Percentiles rank a stretch among this genome's conserved stretches.
Conservation (phyloP, 2,329 filamentous ascomycete species). For the Colletotrichum australisinense region DNA sequence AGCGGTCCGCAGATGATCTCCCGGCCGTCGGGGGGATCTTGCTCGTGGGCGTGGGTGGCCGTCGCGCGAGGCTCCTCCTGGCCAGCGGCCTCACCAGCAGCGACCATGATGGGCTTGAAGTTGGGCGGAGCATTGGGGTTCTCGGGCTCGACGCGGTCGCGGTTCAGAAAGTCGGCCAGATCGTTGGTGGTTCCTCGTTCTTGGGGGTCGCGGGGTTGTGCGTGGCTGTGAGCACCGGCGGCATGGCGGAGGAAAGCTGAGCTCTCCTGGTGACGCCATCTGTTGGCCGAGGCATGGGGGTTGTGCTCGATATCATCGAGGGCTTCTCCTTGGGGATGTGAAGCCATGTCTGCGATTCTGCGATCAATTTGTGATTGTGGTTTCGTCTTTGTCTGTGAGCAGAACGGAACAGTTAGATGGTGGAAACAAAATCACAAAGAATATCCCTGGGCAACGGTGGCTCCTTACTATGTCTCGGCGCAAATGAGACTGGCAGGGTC, state of each 20-base stretch:
- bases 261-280: constrained; percentile 75
- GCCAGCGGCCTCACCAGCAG: constrained; percentile 49
- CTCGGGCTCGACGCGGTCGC: constrained; percentile 60
- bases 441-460: constrained; percentile 10
- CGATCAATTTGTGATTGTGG: constrained; percentile 44
- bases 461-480: constrained; percentile 34
- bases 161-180: constrained; percentile 68
- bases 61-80: constrained; percentile 36
- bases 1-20: constrained; percentile 79
- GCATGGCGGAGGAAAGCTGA: constrained; percentile 64
- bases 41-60: constrained; percentile 30
- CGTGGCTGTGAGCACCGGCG: constrained; percentile 39
- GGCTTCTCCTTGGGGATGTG: constrained; percentile 38
- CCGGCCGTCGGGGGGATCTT: constrained; percentile 55
- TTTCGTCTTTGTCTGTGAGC: constrained; percentile 8
- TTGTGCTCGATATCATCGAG: constrained; percentile 54
- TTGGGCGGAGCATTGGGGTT: constrained; percentile 45
- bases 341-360: constrained; percentile 36
- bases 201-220: constrained; percentile 54
- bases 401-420: constrained; percentile 13
- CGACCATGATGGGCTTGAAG: constrained; percentile 63
- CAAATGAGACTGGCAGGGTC: constrained; percentile 21
- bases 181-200: constrained; percentile 58
- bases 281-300: constrained; percentile 66
- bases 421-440: background rate